Evolutionary conservation across 2,329 filamentous ascomycete species (phyloP), one percentile per base, ranked within the genome.

Genomic region (Paraphaeosphaeria sporulosa): DNA sequence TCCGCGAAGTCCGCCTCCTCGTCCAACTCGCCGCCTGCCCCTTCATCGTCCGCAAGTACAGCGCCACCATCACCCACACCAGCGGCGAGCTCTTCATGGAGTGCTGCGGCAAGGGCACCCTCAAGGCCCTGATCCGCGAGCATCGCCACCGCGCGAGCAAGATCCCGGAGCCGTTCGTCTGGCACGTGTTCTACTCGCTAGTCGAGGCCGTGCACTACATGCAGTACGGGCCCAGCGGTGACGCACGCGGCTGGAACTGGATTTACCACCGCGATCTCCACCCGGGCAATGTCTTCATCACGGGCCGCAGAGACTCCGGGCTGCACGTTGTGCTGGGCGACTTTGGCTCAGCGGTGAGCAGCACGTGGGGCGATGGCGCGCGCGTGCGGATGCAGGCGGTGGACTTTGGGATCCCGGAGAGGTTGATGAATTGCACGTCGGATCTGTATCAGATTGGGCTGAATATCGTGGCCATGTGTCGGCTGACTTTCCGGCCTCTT

Each of bases 401-500:
- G 19, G 40, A 21, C 12, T 43, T 43, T 10, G n/a, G 40, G 7
- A 21, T 43, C 40, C 40, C 40, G 17, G 40, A 43, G 40, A 34
- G 23, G 42, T 6, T 3, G 5, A 27, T 47, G 44, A 25, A 47
- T 47, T 10, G 4, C 6, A 30, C 17, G 21, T 25, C 44, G 21
- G 44, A 47, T 47, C 5, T 47, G 15, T 47, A 47, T 47, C 44
- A 47, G 21, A 21, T 47, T 13, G 44, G 44, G 10, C 44, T 47
- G 25, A 12, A 27, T n/a, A 27, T 47, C 13, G 21, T 47, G 4
- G 44, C 23, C 3, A 47, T 47, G 44, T 47, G 44, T 27, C 44
- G 21, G 23, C 30, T 47, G 21, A 47, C 44, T 7, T 7, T 6
- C 8, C 17, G 5, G n/a, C 40, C 40, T 19, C 40, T 43, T 10